Evolutionary conservation across 2,329 filamentous ascomycete genomes (phyloP).

Genomic region (Aspergillus persii): DNA sequence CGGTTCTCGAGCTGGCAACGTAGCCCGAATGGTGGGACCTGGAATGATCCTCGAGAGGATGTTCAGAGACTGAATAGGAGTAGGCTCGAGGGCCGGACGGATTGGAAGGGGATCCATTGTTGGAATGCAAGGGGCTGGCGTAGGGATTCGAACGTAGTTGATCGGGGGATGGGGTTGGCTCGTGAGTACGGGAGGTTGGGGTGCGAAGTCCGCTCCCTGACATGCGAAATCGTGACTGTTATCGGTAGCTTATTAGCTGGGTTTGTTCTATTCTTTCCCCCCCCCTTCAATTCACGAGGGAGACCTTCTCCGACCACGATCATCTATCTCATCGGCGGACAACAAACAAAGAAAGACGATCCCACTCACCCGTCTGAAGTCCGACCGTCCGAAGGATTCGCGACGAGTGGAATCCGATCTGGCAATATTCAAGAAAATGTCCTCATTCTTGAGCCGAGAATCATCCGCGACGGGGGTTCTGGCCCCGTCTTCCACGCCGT

Average conservation of each 20-base stretch:
- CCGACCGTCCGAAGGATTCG: conserved; percentile 37
- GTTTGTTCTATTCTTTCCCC: neutral
- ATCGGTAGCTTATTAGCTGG: conserved; percentile 1
- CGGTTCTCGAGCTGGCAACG: conserved; percentile 35
- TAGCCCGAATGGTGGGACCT: conserved; percentile 35
- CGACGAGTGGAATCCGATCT: conserved; percentile 39
- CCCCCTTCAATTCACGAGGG: conserved; percentile 16
- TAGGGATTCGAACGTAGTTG: conserved; percentile 31
- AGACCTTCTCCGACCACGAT: neutral
- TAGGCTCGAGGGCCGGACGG: conserved; percentile 26
- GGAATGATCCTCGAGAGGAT: conserved; percentile 39
- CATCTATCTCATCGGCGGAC: neutral
- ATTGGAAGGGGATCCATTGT: conserved; percentile 31
- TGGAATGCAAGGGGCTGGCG: conserved; percentile 35
- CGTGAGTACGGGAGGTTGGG: conserved; percentile 29
- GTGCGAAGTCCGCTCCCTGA: conserved; percentile 35
- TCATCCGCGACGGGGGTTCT: conserved; percentile 38
- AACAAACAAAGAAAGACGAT: neutral
- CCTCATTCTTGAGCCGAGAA: conserved; percentile 39
- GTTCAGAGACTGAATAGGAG: conserved; percentile 34
- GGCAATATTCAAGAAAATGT: conserved; percentile 49
- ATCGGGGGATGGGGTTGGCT: conserved; percentile 39
- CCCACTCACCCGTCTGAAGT: conserved; percentile 38
- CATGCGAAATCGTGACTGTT: conserved; percentile 38
- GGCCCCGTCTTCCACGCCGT: conserved; percentile 29